Base-by-base conservation (phyloP, 106 monocot genomes). In the Allium cepa region DNA sequence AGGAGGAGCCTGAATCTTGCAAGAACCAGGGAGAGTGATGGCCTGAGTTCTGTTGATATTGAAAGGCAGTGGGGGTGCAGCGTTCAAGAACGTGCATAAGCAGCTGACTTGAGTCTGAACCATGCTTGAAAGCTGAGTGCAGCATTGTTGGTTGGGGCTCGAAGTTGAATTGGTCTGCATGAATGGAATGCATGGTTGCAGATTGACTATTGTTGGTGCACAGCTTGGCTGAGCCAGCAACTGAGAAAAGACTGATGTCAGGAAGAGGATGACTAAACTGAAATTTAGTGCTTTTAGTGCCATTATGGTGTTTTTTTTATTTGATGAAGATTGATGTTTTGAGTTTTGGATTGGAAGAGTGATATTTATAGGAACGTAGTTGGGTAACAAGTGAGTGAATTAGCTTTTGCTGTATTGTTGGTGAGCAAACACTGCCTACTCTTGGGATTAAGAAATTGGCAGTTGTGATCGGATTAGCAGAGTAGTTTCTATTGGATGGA, bases 161-260 rank as follows among this genome's bases (percentile, higher is more conserved):
- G 82, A 79, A 14, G 77, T 68, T 6, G 52, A 67, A 58, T 72
- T 83, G 26, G 68, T 61, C 7, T 60, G 66, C 50, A 83, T 49
- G 64, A 70, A 82, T 26, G 70, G 26, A 8, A 73, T 15, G 63
- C 82, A 82, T 0, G 82, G 74, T 28, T 77, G 57, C 4, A 82
- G 67, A 57, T 46, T 63, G 18, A 60, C 10, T 2, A 70, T 51
- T 4, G 63, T 50, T 0, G 82, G 55, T 5, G 67, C 17, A 60
- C 78, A 75, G 28, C 11, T 69, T 12, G 27, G 17, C 53, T 81
- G 80, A 50, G 80, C 76, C 7, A 52, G 70, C 9, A 56, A 69
- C 9, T 9, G 22, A 56, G 68, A 15, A 17, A 53, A 69, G 56
- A 16, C 17, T 46, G 45, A 28, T 9, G 16, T 2, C 56, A 56